Evolutionary conservation across 2,329 filamentous ascomycete genomes (phyloP).

Genomic region (Parastagonospora avenae): DNA sequence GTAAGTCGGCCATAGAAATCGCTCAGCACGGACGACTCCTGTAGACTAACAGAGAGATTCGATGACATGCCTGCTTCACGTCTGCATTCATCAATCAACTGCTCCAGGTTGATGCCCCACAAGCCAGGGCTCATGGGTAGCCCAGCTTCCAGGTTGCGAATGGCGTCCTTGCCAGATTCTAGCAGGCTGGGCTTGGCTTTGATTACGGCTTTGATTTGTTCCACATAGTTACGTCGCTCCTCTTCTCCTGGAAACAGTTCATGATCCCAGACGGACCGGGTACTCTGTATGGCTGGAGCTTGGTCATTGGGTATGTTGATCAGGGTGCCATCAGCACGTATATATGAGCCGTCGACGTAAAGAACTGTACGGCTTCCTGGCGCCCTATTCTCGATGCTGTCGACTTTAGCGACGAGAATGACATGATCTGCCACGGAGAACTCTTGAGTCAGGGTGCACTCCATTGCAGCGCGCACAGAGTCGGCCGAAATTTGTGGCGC

Average conservation of each 20-base stretch:
- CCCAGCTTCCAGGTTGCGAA: constrained; percentile 6
- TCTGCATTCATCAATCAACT: constrained; percentile 13
- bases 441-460: constrained; percentile 44
- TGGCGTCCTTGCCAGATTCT: not conserved
- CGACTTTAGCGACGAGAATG: constrained; percentile 53
- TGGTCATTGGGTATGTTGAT: constrained; percentile 2
- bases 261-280: constrained; percentile 17
- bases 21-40: constrained; percentile 10
- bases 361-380: constrained; percentile 17
- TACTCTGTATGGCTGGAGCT: not conserved
- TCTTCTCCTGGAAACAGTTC: constrained; percentile 24
- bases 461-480: constrained; percentile 34
- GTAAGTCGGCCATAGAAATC: constrained; percentile 31
- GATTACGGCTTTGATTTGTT: constrained; percentile 21
- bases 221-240: constrained; percentile 20
- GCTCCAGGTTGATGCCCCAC: constrained; percentile 21
- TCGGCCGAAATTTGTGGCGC: constrained; percentile 23
- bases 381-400: constrained; percentile 8
- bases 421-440: constrained; percentile 54
- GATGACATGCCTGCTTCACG: constrained; percentile 5
- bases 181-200: constrained; percentile 10
- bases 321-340: constrained; percentile 9
- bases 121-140: constrained; percentile 11
- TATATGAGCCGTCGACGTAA: constrained; percentile 37
- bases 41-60: not conserved